These are phyloP conservation scores for Chlorella ohadii DNA, from an alignment of 139 green algal species.

Conservation along the genomic window DNA sequence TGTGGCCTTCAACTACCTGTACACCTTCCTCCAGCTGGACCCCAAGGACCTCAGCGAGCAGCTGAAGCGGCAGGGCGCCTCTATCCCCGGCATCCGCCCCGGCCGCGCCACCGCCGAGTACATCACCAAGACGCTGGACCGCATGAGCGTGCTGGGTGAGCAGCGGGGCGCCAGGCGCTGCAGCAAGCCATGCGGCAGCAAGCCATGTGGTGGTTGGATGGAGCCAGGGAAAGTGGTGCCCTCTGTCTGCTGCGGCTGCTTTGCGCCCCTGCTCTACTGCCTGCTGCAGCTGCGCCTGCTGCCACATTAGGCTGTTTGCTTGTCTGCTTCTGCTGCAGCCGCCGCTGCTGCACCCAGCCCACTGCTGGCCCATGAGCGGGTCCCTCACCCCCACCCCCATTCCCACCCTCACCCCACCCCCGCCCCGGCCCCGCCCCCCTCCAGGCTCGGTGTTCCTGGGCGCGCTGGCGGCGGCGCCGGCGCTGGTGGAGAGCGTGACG, in stretches of 20 bases:
- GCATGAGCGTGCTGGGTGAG: slow-evolving; percentile 91
- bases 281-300: background rate
- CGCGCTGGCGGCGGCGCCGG: slow-evolving; percentile 85
- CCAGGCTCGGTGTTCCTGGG: slow-evolving; percentile 91
- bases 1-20: slow-evolving; percentile 99
- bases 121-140: slow-evolving; percentile 89
- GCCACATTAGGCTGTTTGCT: no score
- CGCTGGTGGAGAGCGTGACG: slow-evolving; percentile 87
- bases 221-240: no score
- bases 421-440: background rate
- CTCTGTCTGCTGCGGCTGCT: background rate
- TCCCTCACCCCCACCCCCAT: no score
- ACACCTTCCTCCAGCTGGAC: slow-evolving; percentile 99
- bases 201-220: no score
- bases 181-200: no score
- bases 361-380: no score
- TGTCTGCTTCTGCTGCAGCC: no score
- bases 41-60: slow-evolving; percentile 97
- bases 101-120: slow-evolving; percentile 91
- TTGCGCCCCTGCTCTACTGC: background rate
- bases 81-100: slow-evolving; percentile 91
- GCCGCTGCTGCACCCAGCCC: no score
- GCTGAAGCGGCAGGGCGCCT: slow-evolving; percentile 93
- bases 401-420: no score
- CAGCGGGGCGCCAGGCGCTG: background rate